Conservation (phyloP, 2,329 filamentous ascomycete genomes). For the Exutisphaerella laricina region DNA sequence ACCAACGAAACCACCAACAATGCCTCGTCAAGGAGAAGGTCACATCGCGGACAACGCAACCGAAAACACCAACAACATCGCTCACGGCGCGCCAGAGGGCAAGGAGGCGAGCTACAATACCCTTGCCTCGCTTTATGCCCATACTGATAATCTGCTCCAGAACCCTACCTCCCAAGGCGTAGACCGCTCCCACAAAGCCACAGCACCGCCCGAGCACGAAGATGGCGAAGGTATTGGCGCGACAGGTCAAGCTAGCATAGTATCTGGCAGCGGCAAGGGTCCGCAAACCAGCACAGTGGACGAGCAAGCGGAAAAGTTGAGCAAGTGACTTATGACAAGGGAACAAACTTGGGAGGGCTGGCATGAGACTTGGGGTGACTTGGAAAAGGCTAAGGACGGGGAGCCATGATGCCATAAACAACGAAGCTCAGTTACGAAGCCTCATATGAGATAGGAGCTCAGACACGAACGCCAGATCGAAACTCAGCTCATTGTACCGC, state of each 20-base stretch:
- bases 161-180: conserved; percentile 22
- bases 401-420: no score
- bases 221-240: conserved; percentile 31
- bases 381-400: no score
- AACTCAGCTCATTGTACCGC: no score
- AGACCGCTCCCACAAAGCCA: conserved; percentile 37
- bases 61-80: conserved; percentile 34
- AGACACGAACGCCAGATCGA: no score
- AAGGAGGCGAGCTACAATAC: conserved; percentile 28
- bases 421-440: no score
- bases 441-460: no score
- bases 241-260: conserved; percentile 9
- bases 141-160: conserved; percentile 9
- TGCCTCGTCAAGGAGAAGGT: conserved; percentile 41
- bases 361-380: background rate
- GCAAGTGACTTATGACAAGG: conserved; percentile 9
- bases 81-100: conserved; percentile 31
- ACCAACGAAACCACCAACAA: no score
- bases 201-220: conserved; percentile 35
- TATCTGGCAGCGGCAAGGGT: conserved; percentile 16
- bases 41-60: conserved; percentile 36
- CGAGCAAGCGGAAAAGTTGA: conserved; percentile 17
- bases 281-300: conserved; percentile 14
- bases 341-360: conserved; percentile 3
- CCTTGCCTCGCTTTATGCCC: no score